A percentile compares a stretch with the other conserved stretches of the same genome.
phyloP scores from a whole-genome alignment of 805 yeast species.

The Kluyveromyces aestuarii region DNA sequence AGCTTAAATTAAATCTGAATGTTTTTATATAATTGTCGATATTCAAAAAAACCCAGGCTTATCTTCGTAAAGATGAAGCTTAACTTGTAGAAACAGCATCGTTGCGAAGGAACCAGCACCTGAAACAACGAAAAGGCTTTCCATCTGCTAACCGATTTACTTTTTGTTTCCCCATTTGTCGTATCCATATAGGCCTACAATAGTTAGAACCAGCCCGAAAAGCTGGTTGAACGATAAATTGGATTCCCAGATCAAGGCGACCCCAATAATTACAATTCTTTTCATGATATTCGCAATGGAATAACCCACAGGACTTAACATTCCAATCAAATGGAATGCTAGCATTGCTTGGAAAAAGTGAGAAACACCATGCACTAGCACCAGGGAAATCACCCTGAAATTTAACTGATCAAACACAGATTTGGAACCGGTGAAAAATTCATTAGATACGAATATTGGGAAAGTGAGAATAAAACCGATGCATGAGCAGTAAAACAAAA shows the following conservation, averaged over 20 bases:
- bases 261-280: conserved; percentile 59
- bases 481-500: conserved; percentile 60
- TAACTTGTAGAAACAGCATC: no score
- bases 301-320: conserved; percentile 66
- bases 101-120: background rate
- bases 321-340: conserved; percentile 68
- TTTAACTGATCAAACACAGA: conserved; percentile 26
- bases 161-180: conserved; percentile 51
- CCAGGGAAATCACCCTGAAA: conserved; percentile 27
- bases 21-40: background rate
- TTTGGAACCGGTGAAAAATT: conserved; percentile 23
- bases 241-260: conserved; percentile 59
- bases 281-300: conserved; percentile 72
- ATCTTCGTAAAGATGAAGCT: background rate
- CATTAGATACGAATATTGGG: conserved; percentile 57
- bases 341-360: conserved; percentile 67
- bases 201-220: conserved; percentile 46
- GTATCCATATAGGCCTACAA: conserved; percentile 57
- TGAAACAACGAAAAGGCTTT: background rate
- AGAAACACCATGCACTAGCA: conserved; percentile 53
- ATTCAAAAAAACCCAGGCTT: background rate
- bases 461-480: conserved; percentile 60
- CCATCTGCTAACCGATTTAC: background rate
- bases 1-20: background rate
- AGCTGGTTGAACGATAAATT: conserved; percentile 34